Evolutionary conservation across 2,329 filamentous ascomycete genomes (phyloP).

Genomic region (Clarireedia homoeocarpa): DNA sequence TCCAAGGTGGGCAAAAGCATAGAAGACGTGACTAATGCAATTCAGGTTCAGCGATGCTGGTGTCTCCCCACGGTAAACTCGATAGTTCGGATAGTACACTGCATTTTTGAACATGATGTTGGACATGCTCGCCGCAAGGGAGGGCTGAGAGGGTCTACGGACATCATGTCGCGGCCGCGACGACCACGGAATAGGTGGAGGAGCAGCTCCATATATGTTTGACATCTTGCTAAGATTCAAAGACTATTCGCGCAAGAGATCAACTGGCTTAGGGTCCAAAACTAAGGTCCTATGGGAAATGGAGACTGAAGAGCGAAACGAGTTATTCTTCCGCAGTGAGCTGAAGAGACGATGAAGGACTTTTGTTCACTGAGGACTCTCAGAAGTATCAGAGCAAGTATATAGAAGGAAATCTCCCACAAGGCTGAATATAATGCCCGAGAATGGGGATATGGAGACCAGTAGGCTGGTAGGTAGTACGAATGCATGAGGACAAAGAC

Average conservation of each 20-base stretch:
- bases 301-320: too few relatives aligned
- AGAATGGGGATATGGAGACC: background rate
- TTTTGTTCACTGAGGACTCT: background rate
- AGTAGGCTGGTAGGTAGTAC: background rate
- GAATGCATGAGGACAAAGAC: conserved; percentile 4
- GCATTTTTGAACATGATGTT: conserved; percentile 60
- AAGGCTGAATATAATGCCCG: conserved; percentile 3
- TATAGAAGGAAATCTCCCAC: background rate
- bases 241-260: background rate
- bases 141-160: conserved; percentile 27
- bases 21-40: conserved; percentile 75
- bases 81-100: conserved; percentile 77
- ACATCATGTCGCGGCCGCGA: conserved; percentile 18
- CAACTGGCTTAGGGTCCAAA: too few relatives aligned
- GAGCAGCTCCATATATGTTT: conserved; percentile 19
- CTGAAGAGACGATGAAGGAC: background rate
- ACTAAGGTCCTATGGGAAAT: too few relatives aligned
- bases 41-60: conserved; percentile 67
- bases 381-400: background rate
- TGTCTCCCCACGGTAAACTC: conserved; percentile 64
- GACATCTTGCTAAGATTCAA: conserved; percentile 15
- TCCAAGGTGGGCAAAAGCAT: conserved; percentile 70
- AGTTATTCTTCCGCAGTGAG: too few relatives aligned
- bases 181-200: conserved; percentile 22
- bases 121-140: conserved; percentile 24